Conservation (phyloP, 2,329 filamentous ascomycete genomes). For the Clathrospora elynae region DNA sequence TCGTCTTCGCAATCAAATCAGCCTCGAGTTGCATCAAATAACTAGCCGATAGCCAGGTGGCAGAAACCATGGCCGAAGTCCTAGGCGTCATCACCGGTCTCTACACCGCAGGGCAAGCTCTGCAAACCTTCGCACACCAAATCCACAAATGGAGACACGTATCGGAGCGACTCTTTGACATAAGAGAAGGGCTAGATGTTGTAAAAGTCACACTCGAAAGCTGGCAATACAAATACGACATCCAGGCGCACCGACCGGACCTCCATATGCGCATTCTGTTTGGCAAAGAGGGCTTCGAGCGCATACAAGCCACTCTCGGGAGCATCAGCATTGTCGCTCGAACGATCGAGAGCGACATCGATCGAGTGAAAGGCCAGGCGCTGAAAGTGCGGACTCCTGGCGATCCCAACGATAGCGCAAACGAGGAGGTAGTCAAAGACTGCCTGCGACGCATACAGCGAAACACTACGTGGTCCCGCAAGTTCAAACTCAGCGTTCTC, state of each 20-base stretch:
- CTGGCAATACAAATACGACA: slow-evolving; percentile 33
- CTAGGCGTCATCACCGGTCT: slow-evolving; percentile 23
- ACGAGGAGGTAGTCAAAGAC: slow-evolving; percentile 23
- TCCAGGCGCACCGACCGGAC: slow-evolving; percentile 23
- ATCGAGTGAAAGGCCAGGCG: slow-evolving; percentile 25
- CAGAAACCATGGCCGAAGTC: slow-evolving; percentile 28
- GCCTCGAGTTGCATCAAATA: background rate
- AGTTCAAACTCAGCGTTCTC: slow-evolving; percentile 28
- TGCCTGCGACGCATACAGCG: slow-evolving; percentile 25
- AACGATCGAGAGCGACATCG: slow-evolving; percentile 21
- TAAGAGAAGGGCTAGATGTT: slow-evolving; percentile 26
- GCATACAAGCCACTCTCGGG: slow-evolving; percentile 22
- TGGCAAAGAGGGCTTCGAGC: slow-evolving; percentile 26
- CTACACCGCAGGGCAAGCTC: slow-evolving; percentile 19
- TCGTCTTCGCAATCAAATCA: background rate
- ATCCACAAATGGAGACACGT: slow-evolving; percentile 24
- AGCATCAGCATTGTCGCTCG: slow-evolving; percentile 18
- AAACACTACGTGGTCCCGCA: slow-evolving; percentile 26
- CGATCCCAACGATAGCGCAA: slow-evolving; percentile 4
- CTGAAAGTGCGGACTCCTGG: slow-evolving; percentile 15
- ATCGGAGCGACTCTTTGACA: slow-evolving; percentile 32
- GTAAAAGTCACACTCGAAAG: slow-evolving; percentile 26
- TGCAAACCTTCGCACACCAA: slow-evolving; percentile 27
- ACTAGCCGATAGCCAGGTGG: too few species aligned
- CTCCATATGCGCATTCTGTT: slow-evolving; percentile 32